Percentiles rank a stretch among this genome's conserved stretches.
Conservation (phyloP, 1,284 basidiomycete genomes). For the Melampsora larici-populina region DNA sequence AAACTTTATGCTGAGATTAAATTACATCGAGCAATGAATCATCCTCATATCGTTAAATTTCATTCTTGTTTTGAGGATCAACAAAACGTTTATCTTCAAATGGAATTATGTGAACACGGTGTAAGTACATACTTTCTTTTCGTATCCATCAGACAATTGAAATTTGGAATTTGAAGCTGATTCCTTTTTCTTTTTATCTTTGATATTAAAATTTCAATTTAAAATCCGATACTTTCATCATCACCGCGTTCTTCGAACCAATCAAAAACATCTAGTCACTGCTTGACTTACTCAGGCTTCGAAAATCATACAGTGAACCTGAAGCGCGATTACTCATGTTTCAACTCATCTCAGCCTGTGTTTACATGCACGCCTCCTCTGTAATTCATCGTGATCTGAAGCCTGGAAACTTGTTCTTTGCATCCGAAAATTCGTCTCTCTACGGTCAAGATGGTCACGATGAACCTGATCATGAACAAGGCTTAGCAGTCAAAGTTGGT, state of each 20-base stretch:
- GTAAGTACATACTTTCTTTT: constrained; percentile 55
- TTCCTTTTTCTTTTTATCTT: constrained; percentile 14
- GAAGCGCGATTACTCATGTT: constrained; percentile 89
- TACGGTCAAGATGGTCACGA: constrained; percentile 39
- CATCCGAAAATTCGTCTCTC: constrained; percentile 20
- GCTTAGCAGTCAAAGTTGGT: constrained; percentile 94
- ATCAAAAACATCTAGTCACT: constrained; percentile 62
- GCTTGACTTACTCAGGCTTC: constrained; percentile 85
- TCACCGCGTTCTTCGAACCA: not conserved
- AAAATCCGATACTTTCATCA: not conserved
- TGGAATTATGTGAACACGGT: constrained; percentile 87
- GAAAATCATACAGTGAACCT: constrained; percentile 83
- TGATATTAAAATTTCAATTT: not conserved
- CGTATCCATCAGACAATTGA: not conserved
- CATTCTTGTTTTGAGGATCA: constrained; percentile 93
- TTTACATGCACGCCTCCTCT: constrained; percentile 87
- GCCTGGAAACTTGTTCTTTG: constrained; percentile 87
- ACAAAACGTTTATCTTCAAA: constrained; percentile 93
- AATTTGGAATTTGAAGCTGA: not conserved
- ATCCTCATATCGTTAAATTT: constrained; percentile 90
- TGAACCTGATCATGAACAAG: constrained; percentile 59
- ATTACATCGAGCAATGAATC: constrained; percentile 84
- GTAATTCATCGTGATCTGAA: constrained; percentile 96
- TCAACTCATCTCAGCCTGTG: constrained; percentile 89
- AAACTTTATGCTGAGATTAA: constrained; percentile 98